Percentiles rank a stretch among this genome's conserved stretches.
These are phyloP conservation scores for Cutaneotrichosporon arboriforme DNA, from an alignment of 1,284 basidiomycete genomes.

Conservation along the genomic window DNA sequence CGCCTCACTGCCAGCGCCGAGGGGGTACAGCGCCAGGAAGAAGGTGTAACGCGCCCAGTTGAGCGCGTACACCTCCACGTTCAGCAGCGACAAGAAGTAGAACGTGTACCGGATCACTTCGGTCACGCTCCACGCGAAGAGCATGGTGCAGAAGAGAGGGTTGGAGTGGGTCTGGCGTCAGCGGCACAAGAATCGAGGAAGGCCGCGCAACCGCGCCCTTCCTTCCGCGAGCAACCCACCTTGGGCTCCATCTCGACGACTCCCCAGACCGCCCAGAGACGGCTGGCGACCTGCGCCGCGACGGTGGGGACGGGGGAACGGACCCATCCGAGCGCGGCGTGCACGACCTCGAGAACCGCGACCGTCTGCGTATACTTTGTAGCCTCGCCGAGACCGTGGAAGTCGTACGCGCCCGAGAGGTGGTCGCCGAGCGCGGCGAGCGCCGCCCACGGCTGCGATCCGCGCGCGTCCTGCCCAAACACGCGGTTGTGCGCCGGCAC, in stretches of 20 bases:
- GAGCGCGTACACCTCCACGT: conserved; percentile 45
- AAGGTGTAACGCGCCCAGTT: conserved; percentile 68
- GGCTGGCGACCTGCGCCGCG: conserved; percentile 75
- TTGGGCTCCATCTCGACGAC: conserved; percentile 58
- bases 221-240: conserved; percentile 27
- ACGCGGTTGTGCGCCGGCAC: neutral
- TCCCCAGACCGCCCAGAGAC: conserved; percentile 84
- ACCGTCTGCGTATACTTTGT: conserved; percentile 73
- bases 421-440: conserved; percentile 51
- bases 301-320: conserved; percentile 76
- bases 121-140: conserved; percentile 86
- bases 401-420: conserved; percentile 51
- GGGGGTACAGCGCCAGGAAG: conserved; percentile 86
- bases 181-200: neutral
- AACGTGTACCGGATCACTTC: conserved; percentile 90
- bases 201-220: neutral
- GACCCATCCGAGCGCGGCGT: conserved; percentile 78
- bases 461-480: conserved; percentile 8
- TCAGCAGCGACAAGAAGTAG: conserved; percentile 70
- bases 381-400: conserved; percentile 54
- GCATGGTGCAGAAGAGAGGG: conserved; percentile 84
- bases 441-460: neutral
- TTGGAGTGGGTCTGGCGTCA: conserved; percentile 59
- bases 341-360: conserved; percentile 75
- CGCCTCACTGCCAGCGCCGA: conserved; percentile 87